A percentile compares a stretch with the other conserved stretches of the same genome.
Conservation (phyloP, 2,329 filamentous ascomycete genomes). For the Pseudogymnoascus sp. region DNA sequence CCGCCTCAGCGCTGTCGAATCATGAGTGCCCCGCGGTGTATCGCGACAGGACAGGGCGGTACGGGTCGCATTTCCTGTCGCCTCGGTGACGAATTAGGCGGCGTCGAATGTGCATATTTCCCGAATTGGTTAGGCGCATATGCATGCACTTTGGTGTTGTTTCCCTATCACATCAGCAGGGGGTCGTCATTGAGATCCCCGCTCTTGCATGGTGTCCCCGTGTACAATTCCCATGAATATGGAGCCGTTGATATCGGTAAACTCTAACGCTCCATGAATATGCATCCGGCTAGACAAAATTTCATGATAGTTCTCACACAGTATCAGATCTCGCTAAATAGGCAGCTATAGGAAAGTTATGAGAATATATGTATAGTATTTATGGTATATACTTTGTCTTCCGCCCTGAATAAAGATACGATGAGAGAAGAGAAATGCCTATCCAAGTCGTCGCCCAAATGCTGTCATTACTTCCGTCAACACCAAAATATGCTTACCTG, state of each 20-base stretch:
- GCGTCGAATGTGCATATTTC: background rate
- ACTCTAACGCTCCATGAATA: background rate
- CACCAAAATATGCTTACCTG: slow-evolving; percentile 1
- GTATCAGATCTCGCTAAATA: background rate
- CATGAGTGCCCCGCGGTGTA: background rate
- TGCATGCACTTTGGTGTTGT: slow-evolving; percentile 5
- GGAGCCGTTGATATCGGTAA: background rate
- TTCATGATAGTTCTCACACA: background rate
- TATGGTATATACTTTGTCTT: background rate
- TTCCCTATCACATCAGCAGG: slow-evolving; percentile 1
- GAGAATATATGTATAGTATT: background rate
- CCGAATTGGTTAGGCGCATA: background rate
- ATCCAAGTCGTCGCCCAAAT: background rate
- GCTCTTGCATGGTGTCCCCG: background rate
- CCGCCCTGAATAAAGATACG: background rate
- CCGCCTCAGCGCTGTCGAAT: slow-evolving; percentile 6
- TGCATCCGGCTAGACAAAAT: background rate
- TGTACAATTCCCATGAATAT: background rate
- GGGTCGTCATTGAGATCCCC: background rate
- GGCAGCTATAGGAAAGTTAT: background rate
- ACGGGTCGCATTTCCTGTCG: slow-evolving; percentile 1
- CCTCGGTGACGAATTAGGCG: slow-evolving; percentile 2
- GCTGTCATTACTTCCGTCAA: background rate
- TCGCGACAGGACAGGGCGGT: background rate
- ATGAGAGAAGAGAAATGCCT: slow-evolving; percentile 3